phyloP scores from a whole-genome alignment of 495 filamentous ascomycete genomes.

The Tuber umbilicatum region DNA sequence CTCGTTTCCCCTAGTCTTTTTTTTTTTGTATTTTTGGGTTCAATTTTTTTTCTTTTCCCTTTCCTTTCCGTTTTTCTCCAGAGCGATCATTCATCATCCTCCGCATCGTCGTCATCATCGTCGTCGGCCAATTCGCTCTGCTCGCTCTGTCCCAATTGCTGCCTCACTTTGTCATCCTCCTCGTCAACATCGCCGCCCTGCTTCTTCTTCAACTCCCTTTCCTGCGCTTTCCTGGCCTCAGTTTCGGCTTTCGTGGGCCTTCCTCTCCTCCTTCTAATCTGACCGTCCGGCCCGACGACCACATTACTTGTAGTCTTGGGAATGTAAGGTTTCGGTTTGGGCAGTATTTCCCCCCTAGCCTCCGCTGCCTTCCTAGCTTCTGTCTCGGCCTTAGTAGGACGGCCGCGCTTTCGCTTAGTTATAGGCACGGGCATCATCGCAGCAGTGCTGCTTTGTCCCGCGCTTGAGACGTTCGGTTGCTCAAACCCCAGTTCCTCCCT shows the following conservation, averaged over 20 bases:
- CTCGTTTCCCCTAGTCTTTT: background rate
- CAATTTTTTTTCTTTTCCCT: background rate
- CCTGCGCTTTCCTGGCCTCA: constrained; percentile 23
- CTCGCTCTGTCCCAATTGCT: constrained; percentile 2
- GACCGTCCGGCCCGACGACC: constrained; percentile 30
- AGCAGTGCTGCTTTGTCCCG: background rate
- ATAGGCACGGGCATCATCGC: constrained; percentile 7
- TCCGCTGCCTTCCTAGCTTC: constrained; percentile 35
- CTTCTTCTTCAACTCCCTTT: constrained; percentile 32
- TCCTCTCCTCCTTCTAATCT: constrained; percentile 34
- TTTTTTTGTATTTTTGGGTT: background rate
- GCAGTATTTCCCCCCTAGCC: constrained; percentile 36
- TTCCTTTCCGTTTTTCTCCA: background rate
- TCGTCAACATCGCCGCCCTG: constrained; percentile 24
- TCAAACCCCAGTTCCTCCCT: constrained; percentile 20
- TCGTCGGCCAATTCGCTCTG: background rate
- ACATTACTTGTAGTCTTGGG: constrained; percentile 29
- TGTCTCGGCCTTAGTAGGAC: constrained; percentile 36
- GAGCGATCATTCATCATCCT: constrained; percentile 2
- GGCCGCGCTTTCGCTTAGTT: constrained; percentile 36
- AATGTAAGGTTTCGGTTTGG: constrained; percentile 34
- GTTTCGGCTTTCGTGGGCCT: constrained; percentile 35
- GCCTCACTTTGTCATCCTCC: constrained; percentile 23
- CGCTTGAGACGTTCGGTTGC: background rate
- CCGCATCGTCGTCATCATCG: background rate